Conservation (phyloP, 257 asterid species). For the Coffea canephora region DNA sequence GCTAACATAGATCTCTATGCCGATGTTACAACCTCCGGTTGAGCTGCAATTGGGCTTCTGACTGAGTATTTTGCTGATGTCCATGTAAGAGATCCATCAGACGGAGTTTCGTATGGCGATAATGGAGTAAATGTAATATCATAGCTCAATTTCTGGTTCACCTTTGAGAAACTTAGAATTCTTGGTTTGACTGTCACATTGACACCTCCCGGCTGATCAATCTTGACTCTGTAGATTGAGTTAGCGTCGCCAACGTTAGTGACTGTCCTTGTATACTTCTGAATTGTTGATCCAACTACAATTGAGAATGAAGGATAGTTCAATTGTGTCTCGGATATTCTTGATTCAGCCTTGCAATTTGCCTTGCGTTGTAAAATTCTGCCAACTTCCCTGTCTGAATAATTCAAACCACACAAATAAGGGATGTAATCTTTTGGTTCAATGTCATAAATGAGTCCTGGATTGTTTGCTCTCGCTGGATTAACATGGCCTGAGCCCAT, state of each 20-base stretch:
- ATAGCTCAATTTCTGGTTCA: slow-evolving; percentile 10
- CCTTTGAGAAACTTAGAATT: background rate
- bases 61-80: slow-evolving; percentile 9
- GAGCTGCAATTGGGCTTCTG: slow-evolving; percentile 12
- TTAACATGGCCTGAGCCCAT: slow-evolving; percentile 18
- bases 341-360: background rate
- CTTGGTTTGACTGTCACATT: slow-evolving; percentile 2
- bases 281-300: background rate
- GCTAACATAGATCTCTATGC: background rate
- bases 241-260: slow-evolving; percentile 16
- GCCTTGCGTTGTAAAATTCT: background rate
- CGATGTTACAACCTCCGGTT: background rate
- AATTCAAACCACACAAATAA: slow-evolving; percentile 15
- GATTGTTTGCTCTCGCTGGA: slow-evolving; percentile 18
- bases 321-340: background rate
- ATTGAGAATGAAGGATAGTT: slow-evolving; percentile 17
- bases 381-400: background rate
- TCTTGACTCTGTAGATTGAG: background rate
- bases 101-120: no score
- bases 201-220: background rate
- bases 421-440: slow-evolving; percentile 11
- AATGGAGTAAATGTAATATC: slow-evolving; percentile 8
- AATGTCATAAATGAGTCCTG: slow-evolving; percentile 19
- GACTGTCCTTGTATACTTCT: slow-evolving; percentile 14
- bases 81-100: slow-evolving; percentile 17